phyloP scores from a whole-genome alignment of 371 early-diverging fungal genomes.

The Pancytospora philotis region DNA sequence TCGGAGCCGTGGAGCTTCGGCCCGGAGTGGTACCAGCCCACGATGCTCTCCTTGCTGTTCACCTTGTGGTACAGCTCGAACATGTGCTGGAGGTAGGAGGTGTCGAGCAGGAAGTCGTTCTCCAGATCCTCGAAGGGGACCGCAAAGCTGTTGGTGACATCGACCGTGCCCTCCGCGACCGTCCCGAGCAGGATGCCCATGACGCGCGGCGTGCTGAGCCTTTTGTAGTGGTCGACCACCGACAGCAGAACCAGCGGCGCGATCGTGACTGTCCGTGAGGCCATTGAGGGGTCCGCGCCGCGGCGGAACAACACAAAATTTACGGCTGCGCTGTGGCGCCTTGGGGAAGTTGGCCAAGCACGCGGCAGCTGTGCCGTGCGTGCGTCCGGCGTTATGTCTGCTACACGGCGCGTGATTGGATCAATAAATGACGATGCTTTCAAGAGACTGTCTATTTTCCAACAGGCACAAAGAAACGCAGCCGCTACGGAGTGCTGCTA shows the following conservation, averaged over 20 bases:
- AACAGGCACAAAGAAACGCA: too few species aligned
- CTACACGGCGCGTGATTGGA: too few species aligned
- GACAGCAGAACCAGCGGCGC: conserved; percentile 94
- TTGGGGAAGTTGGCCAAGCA: too few species aligned
- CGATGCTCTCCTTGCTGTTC: conserved; percentile 85
- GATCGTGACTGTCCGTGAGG: conserved; percentile 73
- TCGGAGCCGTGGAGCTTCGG: conserved; percentile 90
- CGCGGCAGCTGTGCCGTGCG: too few species aligned
- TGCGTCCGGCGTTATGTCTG: too few species aligned
- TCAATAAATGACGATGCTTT: too few species aligned
- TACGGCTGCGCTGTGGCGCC: too few species aligned
- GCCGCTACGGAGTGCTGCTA: too few species aligned
- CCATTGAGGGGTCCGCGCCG: too few species aligned
- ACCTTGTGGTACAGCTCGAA: conserved; percentile 97
- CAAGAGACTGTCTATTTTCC: too few species aligned
- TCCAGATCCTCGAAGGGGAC: conserved; percentile 86
- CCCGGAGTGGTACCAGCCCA: conserved; percentile 99
- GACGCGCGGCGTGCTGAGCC: conserved; percentile 83
- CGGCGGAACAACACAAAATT: too few species aligned
- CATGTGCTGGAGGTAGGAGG: conserved; percentile 95
- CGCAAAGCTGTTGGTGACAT: conserved; percentile 94
- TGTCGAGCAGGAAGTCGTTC: conserved; percentile 95
- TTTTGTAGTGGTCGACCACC: conserved; percentile 94
- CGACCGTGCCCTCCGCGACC: conserved; percentile 66
- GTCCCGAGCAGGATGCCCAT: conserved; percentile 97